Percentiles rank a stretch among this genome's conserved stretches.
Evolutionary conservation across 495 filamentous ascomycete species (phyloP).

Genomic region (Trichoderma asperelloides): DNA sequence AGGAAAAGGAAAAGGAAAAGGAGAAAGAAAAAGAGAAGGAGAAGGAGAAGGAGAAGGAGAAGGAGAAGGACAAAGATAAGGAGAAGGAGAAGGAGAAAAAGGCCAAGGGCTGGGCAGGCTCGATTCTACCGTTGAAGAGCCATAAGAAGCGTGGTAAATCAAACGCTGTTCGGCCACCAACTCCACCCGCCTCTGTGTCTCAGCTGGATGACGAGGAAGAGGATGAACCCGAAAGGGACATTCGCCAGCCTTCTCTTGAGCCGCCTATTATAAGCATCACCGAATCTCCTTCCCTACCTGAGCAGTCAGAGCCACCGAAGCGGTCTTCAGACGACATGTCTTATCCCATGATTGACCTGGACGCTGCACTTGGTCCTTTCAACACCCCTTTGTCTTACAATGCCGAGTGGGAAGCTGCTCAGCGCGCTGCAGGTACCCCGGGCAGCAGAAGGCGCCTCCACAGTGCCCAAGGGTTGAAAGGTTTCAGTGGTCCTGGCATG

Average conservation of each 20-base stretch:
- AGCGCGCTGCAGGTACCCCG: constrained; percentile 41
- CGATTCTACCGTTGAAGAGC: constrained; percentile 61
- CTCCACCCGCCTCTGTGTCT: constrained; percentile 11
- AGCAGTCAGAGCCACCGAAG: neutral
- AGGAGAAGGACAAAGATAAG: constrained; percentile 14
- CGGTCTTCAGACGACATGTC: constrained; percentile 45
- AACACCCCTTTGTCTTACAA: constrained; percentile 63
- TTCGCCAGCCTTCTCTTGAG: neutral
- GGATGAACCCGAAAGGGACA: constrained; percentile 8
- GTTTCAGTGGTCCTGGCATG: constrained; percentile 73
- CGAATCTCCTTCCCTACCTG: neutral
- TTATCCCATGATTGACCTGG: constrained; percentile 83
- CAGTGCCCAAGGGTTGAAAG: constrained; percentile 69
- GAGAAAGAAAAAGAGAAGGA: constrained; percentile 45
- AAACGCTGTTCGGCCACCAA: neutral
- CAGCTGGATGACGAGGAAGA: constrained; percentile 14
- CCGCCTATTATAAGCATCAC: constrained; percentile 1
- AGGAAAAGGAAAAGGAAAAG: constrained; percentile 18
- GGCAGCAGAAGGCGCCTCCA: constrained; percentile 71
- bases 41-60: constrained; percentile 15
- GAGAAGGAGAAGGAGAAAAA: constrained; percentile 50
- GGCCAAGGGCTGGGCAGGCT: constrained; percentile 72
- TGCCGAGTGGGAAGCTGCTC: constrained; percentile 47
- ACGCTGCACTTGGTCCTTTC: constrained; percentile 91
- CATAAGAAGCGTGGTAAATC: constrained; percentile 31